These are phyloP conservation scores for sunflower (Helianthus annuus) DNA, from an alignment of 129 eudicot species.

Conservation along the genomic window DNA sequence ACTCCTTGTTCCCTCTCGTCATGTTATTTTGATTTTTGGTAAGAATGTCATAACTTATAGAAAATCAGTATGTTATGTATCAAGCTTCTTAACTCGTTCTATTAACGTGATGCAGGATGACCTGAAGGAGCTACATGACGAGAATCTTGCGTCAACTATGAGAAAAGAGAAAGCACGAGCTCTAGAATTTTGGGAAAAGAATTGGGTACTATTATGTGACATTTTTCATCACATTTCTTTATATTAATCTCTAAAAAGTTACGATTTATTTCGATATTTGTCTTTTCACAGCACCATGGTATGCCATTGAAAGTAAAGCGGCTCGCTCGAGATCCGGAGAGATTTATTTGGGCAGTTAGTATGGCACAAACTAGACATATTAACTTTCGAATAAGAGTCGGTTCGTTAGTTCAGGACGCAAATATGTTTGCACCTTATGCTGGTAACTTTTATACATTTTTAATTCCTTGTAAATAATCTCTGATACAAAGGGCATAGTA, in stretches of 20 bases:
- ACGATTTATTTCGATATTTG: neutral
- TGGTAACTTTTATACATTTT: constrained; percentile 47
- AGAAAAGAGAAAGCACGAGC: constrained; percentile 73
- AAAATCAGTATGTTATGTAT: too few species aligned
- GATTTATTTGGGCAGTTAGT: constrained; percentile 95
- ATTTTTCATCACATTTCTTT: neutral
- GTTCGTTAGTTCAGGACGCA: constrained; percentile 83
- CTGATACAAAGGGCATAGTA: neutral
- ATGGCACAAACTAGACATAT: constrained; percentile 92
- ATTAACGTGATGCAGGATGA: constrained; percentile 59
- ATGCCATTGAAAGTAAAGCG: constrained; percentile 92
- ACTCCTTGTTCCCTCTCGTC: neutral
- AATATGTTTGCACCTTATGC: constrained; percentile 96
- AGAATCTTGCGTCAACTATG: constrained; percentile 69
- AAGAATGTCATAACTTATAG: too few species aligned
- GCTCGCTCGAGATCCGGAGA: constrained; percentile 84
- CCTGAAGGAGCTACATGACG: constrained; percentile 84
- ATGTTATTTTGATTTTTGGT: neutral
- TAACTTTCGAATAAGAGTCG: constrained; percentile 67
- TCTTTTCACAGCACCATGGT: constrained; percentile 68
- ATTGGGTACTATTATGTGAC: constrained; percentile 61
- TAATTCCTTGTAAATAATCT: constrained; percentile 10
- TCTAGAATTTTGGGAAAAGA: constrained; percentile 87
- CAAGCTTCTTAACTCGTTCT: neutral
- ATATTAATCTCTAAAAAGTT: constrained; percentile 10